A percentile compares a stretch with the other conserved stretches of the same genome.
These are phyloP conservation scores for Sphagnum tenellum DNA, from an alignment of 225 moss, liverwort and hornwort species.

Conservation along the genomic window DNA sequence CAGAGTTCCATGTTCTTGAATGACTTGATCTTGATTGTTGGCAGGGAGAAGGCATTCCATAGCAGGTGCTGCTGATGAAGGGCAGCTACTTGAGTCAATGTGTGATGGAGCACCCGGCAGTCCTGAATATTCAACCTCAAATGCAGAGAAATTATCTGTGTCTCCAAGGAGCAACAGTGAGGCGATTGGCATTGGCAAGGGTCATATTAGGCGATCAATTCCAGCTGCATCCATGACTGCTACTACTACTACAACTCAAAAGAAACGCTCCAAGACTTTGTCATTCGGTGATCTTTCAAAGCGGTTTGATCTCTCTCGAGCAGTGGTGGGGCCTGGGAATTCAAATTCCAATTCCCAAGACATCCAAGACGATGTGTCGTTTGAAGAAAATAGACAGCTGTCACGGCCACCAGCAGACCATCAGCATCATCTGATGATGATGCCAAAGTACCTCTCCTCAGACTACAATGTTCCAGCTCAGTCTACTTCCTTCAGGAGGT, in stretches of 20 bases:
- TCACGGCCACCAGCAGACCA: neutral
- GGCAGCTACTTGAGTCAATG: constrained; percentile 8
- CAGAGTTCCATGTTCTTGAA: no score
- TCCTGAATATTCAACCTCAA: constrained; percentile 21
- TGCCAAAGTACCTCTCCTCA: no score
- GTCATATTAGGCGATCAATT: no score
- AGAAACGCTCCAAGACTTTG: constrained; percentile 24
- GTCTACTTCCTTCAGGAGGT: no score
- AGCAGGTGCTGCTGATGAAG: constrained; percentile 8
- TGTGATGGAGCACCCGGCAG: constrained; percentile 17
- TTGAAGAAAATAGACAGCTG: constrained; percentile 6
- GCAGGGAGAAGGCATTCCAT: constrained; percentile 34
- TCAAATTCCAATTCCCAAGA: constrained; percentile 8
- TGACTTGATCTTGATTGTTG: neutral
- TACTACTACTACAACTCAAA: constrained; percentile 5
- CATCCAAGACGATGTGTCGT: neutral
- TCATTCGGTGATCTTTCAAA: constrained; percentile 30
- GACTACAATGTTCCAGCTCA: no score
- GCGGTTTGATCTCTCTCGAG: constrained; percentile 21
- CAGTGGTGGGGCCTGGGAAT: constrained; percentile 6
- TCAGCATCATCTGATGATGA: no score
- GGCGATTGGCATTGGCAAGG: neutral
- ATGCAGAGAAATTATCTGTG: constrained; percentile 21
- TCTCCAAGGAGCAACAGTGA: constrained; percentile 13
- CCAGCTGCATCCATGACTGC: no score